These are phyloP conservation scores for Acanthamoeba triangularis DNA, from an alignment of 208 protist genomes.

Conservation along the genomic window DNA sequence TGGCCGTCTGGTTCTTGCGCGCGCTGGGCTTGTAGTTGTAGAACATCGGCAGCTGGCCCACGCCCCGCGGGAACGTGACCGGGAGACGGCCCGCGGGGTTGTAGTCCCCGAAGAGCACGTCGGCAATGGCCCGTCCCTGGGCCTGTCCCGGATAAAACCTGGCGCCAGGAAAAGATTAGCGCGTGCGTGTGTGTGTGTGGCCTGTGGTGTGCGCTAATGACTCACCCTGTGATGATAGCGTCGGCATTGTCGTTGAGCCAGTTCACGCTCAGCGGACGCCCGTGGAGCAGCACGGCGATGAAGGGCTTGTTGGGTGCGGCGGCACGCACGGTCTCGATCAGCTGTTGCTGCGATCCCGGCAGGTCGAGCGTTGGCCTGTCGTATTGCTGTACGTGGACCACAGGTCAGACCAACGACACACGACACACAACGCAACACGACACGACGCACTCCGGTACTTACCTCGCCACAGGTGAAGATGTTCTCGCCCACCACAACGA, in stretches of 20 bases:
- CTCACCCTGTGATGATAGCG: not conserved
- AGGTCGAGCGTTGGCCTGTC: not conserved
- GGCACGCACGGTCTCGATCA: not conserved
- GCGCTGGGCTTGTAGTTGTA: slow-evolving; percentile 61
- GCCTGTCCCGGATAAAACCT: slow-evolving; percentile 6
- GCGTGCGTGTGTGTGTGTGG: too few relatives aligned
- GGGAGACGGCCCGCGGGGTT: not conserved
- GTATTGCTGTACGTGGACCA: not conserved
- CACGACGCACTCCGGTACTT: too few relatives aligned
- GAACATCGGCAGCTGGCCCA: slow-evolving; percentile 34
- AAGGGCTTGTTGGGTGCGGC: not conserved
- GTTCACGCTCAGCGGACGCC: not conserved
- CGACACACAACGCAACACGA: too few relatives aligned
- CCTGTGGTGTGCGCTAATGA: too few relatives aligned
- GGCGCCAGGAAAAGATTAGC: too few relatives aligned
- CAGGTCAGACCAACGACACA: too few relatives aligned
- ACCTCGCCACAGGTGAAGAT: not conserved
- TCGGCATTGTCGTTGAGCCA: not conserved
- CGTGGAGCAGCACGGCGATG: not conserved
- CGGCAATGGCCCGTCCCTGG: not conserved
- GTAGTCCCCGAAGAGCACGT: slow-evolving; percentile 11
- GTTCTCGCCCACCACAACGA: not conserved
- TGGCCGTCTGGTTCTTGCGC: not conserved
- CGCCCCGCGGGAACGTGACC: not conserved
- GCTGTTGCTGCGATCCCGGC: not conserved